phyloP scores from a whole-genome alignment of 176 grass and related monocot genomes.

The Ampelocalamus luodianensis region DNA sequence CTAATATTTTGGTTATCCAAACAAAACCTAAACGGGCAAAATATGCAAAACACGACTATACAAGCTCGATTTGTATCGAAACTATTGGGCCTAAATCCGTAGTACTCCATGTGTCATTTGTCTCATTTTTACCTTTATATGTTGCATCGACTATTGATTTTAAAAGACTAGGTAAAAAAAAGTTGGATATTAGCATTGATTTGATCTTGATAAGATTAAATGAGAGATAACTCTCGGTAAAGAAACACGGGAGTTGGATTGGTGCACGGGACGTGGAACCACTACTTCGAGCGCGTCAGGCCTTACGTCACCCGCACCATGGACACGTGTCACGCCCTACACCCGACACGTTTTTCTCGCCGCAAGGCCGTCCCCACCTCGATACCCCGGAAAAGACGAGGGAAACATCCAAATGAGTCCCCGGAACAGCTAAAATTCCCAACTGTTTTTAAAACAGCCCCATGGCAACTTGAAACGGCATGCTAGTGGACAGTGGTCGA shows the following conservation, averaged over 20 bases:
- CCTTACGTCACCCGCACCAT: slow-evolving; percentile 5
- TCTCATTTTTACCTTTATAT: not conserved
- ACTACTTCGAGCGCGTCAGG: slow-evolving; percentile 15
- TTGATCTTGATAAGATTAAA: not conserved
- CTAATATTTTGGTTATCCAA: not conserved
- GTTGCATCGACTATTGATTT: not conserved
- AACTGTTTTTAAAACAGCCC: slow-evolving; percentile 18
- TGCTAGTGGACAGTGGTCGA: not conserved
- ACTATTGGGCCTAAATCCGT: not conserved
- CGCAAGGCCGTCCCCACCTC: not conserved
- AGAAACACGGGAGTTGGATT: not conserved
- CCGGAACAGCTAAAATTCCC: slow-evolving; percentile 15
- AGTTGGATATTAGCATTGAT: not conserved
- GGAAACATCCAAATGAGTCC: slow-evolving; percentile 27
- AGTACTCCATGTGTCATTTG: not conserved
- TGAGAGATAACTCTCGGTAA: not conserved
- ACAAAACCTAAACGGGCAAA: not conserved
- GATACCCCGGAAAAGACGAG: not conserved
- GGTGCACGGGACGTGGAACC: slow-evolving; percentile 11
- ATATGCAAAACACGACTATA: too few species aligned
- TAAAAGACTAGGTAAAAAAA: not conserved
- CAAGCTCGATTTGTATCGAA: not conserved
- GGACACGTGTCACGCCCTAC: slow-evolving; percentile 15
- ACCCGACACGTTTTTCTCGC: slow-evolving; percentile 35
- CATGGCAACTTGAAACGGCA: not conserved